Conservation (phyloP, 2,329 filamentous ascomycete species). For the Ceratocystis cubensis region DNA sequence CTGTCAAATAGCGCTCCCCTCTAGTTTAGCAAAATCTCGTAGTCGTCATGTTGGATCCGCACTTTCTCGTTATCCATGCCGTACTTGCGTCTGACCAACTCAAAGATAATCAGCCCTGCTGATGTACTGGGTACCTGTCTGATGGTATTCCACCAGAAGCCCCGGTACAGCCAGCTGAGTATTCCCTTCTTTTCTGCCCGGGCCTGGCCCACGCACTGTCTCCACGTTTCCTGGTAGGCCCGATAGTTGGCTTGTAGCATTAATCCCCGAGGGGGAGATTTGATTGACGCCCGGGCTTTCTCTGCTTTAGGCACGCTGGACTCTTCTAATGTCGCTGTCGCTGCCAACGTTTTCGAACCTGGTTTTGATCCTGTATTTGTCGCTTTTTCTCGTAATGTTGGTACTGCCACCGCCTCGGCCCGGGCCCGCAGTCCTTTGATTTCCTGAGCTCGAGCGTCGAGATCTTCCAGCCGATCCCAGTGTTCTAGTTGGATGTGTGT, state of each 20-base stretch:
- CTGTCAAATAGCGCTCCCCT: not conserved
- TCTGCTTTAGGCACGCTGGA: not conserved
- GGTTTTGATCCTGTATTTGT: constrained; percentile 24
- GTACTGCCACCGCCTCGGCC: constrained; percentile 25
- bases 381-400: constrained; percentile 23
- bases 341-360: constrained; percentile 22
- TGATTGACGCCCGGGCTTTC: not conserved
- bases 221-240: constrained; percentile 57
- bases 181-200: constrained; percentile 43
- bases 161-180: constrained; percentile 53
- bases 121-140: constrained; percentile 65
- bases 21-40: constrained; percentile 52
- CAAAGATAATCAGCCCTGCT: constrained; percentile 66
- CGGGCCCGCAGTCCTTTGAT: constrained; percentile 8
- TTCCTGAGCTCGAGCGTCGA: constrained; percentile 46
- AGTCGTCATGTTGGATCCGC: constrained; percentile 54
- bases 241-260: constrained; percentile 55
- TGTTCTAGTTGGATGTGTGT: constrained; percentile 59
- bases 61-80: constrained; percentile 49
- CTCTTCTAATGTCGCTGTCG: not conserved
- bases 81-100: constrained; percentile 62
- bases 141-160: constrained; percentile 60
- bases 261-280: constrained; percentile 30
- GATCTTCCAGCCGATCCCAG: constrained; percentile 58
- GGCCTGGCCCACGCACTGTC: constrained; percentile 47